Evolutionary conservation across 305 asterid genomes (phyloP).

Genomic region (Plantago lanceolata): DNA sequence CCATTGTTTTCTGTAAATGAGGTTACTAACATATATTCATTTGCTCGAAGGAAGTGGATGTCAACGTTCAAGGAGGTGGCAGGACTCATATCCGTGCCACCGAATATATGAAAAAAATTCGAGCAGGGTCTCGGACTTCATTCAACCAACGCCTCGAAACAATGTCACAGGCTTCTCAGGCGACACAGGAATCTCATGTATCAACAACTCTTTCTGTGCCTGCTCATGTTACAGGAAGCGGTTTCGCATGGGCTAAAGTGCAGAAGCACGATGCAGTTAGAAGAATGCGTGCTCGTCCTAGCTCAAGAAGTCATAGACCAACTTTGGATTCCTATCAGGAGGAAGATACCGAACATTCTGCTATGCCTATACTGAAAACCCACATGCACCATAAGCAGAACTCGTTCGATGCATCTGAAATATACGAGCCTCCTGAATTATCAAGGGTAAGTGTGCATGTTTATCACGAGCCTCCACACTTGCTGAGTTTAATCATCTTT

Average conservation of each 20-base stretch:
- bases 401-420: conserved; percentile 48
- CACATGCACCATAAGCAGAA: conserved; percentile 29
- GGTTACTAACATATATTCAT: not conserved
- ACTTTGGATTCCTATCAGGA: conserved; percentile 33
- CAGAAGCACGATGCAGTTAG: conserved; percentile 44
- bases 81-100: conserved; percentile 27
- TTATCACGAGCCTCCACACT: not conserved
- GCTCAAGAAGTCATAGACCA: conserved; percentile 35
- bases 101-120: conserved; percentile 38
- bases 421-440: conserved; percentile 37
- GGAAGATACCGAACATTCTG: conserved; percentile 31
- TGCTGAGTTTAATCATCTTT: conserved; percentile 1
- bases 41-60: conserved; percentile 42
- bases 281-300: conserved; percentile 34
- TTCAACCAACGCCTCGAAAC: conserved; percentile 52
- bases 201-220: conserved; percentile 57
- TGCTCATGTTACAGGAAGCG: conserved; percentile 34
- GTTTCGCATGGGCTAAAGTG: conserved; percentile 51
- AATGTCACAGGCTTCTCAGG: conserved; percentile 59
- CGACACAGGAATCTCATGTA: conserved; percentile 45
- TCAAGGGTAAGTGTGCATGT: conserved; percentile 30
- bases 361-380: conserved; percentile 26
- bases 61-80: conserved; percentile 31
- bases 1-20: not conserved
- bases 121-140: conserved; percentile 36